phyloP scores from a whole-genome alignment of 2,329 filamentous ascomycete genomes.

The Stachybotrys chartarum region DNA sequence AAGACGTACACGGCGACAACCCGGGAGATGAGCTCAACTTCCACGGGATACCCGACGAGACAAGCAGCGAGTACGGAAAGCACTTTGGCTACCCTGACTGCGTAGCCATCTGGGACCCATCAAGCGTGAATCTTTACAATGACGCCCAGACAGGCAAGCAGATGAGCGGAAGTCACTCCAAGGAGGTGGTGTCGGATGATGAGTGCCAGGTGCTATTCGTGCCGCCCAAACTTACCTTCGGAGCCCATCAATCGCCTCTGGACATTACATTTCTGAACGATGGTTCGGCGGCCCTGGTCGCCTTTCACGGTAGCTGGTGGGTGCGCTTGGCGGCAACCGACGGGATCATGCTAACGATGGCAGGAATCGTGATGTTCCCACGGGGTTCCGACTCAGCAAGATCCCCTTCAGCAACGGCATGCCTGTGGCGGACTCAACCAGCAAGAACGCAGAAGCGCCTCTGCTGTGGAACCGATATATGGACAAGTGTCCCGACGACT shows the following conservation, averaged over 20 bases:
- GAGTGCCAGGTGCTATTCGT: conserved; percentile 11
- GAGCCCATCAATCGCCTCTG: conserved; percentile 54
- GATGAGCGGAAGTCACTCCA: conserved; percentile 15
- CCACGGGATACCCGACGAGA: conserved; percentile 45
- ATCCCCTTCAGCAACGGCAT: conserved; percentile 27
- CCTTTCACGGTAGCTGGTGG: conserved; percentile 56
- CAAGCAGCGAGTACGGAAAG: conserved; percentile 24
- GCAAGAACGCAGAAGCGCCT: conserved; percentile 33
- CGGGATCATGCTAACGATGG: neutral
- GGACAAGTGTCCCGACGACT: conserved; percentile 35
- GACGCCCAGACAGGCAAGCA: conserved; percentile 14
- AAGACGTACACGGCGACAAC: conserved; percentile 58
- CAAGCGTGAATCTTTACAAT: conserved; percentile 22
- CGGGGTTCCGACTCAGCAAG: conserved; percentile 31
- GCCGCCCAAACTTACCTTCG: conserved; percentile 16
- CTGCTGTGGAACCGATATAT: conserved; percentile 43
- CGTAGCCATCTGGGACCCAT: conserved; percentile 47
- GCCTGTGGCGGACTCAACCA: conserved; percentile 23
- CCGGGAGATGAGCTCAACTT: conserved; percentile 68
- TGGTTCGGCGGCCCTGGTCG: conserved; percentile 49
- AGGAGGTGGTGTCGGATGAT: conserved; percentile 10
- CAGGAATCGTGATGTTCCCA: conserved; percentile 23
- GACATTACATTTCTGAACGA: conserved; percentile 54
- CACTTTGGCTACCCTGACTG: conserved; percentile 59
- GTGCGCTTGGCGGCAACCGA: conserved; percentile 1